These are phyloP conservation scores for Kalmanozyma brasiliensis DNA, from an alignment of 1,284 basidiomycete species.

Conservation along the genomic window DNA sequence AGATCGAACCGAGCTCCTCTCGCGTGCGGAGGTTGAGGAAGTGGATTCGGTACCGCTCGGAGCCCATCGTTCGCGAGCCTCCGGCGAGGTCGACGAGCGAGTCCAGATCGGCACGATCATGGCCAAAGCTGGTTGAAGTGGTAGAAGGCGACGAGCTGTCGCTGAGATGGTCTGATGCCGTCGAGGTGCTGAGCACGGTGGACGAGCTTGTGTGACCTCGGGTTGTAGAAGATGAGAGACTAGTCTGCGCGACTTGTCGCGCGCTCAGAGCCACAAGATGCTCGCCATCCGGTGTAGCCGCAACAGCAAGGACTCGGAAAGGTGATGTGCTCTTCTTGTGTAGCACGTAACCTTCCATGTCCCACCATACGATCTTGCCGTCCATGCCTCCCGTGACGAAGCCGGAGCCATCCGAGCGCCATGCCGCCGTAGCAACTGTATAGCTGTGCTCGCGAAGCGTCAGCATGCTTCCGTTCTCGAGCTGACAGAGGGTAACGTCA, in stretches of 20 bases:
- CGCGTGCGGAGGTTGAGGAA: constrained; percentile 77
- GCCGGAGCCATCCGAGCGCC: constrained; percentile 86
- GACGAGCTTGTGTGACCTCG: constrained; percentile 24
- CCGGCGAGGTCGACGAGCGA: constrained; percentile 48
- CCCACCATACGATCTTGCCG: constrained; percentile 84
- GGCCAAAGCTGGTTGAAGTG: constrained; percentile 19
- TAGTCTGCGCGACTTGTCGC: constrained; percentile 25
- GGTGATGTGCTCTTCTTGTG: constrained; percentile 79
- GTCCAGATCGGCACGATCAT: constrained; percentile 15
- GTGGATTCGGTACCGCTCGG: constrained; percentile 73
- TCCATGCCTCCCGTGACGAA: constrained; percentile 93
- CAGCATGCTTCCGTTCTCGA: constrained; percentile 21
- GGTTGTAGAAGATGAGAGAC: constrained; percentile 9
- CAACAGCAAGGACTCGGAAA: constrained; percentile 88
- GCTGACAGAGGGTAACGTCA: constrained; percentile 52
- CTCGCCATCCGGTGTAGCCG: constrained; percentile 84
- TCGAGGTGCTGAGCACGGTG: constrained; percentile 28
- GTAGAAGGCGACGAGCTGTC: constrained; percentile 28
- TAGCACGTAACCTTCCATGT: constrained; percentile 74
- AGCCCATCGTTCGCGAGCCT: constrained; percentile 69
- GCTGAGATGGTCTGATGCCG: constrained; percentile 33
- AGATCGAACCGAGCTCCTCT: constrained; percentile 71
- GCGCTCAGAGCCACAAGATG: constrained; percentile 80
- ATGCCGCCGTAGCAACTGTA: constrained; percentile 84
- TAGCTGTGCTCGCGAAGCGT: constrained; percentile 78